A percentile compares a stretch with the other conserved stretches of the same genome.
Evolutionary conservation across 2,329 filamentous ascomycete genomes (phyloP).

Genomic region (Cytospora paraplurivora): DNA sequence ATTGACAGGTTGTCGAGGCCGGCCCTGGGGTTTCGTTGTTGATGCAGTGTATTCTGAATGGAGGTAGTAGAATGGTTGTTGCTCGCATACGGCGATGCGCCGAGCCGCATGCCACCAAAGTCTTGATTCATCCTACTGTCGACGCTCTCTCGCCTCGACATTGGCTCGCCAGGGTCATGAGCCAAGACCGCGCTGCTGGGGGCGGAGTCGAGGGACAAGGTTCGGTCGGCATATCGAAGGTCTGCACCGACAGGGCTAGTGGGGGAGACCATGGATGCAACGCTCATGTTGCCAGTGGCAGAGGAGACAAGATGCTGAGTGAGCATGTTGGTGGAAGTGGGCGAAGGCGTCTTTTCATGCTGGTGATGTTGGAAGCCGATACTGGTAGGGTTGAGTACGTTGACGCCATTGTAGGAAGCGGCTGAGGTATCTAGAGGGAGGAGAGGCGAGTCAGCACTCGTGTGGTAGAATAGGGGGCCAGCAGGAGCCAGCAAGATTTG

Average conservation of each 20-base stretch:
- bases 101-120: slow-evolving; percentile 70
- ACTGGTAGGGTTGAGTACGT: slow-evolving; percentile 44
- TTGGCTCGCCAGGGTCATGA: slow-evolving; percentile 42
- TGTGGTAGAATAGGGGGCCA: not conserved
- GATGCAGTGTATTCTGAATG: slow-evolving; percentile 69
- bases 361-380: slow-evolving; percentile 54
- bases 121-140: slow-evolving; percentile 76
- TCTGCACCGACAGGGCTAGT: slow-evolving; percentile 50
- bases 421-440: slow-evolving; percentile 46
- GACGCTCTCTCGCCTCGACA: slow-evolving; percentile 74
- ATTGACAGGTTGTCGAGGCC: slow-evolving; percentile 54
- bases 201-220: slow-evolving; percentile 45
- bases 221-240: slow-evolving; percentile 48
- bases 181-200: slow-evolving; percentile 39
- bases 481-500: not conserved
- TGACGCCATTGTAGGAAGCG: slow-evolving; percentile 46
- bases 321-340: slow-evolving; percentile 53
- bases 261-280: slow-evolving; percentile 66
- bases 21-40: slow-evolving; percentile 62
- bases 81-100: slow-evolving; percentile 72
- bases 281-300: slow-evolving; percentile 62
- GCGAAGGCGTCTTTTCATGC: slow-evolving; percentile 65
- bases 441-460: slow-evolving; percentile 23
- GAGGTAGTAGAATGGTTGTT: slow-evolving; percentile 77
- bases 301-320: slow-evolving; percentile 59